These are phyloP conservation scores for Rostrohypoxylon terebratum DNA, from an alignment of 495 filamentous ascomycete species.

Conservation along the genomic window DNA sequence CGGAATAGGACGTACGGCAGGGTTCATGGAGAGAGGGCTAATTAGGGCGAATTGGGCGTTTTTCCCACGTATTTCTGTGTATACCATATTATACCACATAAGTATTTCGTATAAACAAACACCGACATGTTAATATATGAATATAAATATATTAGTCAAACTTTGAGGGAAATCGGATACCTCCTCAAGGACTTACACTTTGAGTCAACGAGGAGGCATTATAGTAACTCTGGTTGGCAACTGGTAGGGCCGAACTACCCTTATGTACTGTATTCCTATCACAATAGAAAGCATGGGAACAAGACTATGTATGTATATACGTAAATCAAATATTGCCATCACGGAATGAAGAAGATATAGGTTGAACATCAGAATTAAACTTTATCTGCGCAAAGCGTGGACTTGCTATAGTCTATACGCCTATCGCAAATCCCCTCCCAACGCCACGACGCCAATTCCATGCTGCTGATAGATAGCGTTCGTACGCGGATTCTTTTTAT, in stretches of 20 bases:
- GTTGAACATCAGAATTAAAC: constrained; percentile 24
- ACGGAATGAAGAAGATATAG: not conserved
- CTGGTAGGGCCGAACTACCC: no score
- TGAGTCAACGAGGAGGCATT: no score
- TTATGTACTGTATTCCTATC: not conserved
- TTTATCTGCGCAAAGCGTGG: constrained; percentile 20
- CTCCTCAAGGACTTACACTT: no score
- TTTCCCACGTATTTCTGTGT: constrained; percentile 4
- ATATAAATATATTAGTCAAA: not conserved
- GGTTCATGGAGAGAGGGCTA: not conserved
- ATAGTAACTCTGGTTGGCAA: no score
- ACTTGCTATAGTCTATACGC: constrained; percentile 25
- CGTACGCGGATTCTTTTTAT: constrained; percentile 9
- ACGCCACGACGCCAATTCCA: constrained; percentile 42
- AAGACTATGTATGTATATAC: no score
- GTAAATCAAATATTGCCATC: not conserved
- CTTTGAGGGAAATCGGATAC: not conserved
- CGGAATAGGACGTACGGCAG: not conserved
- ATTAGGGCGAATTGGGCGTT: not conserved
- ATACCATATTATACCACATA: constrained; percentile 12
- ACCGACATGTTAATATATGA: not conserved
- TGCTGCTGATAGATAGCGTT: constrained; percentile 19
- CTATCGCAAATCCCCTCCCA: constrained; percentile 18
- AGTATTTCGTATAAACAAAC: constrained; percentile 11
- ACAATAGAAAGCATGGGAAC: not conserved